Percentiles rank a stretch among this genome's conserved stretches.
Evolutionary conservation across 345 rosid species (phyloP).

Genomic region (Theobroma cacao): DNA sequence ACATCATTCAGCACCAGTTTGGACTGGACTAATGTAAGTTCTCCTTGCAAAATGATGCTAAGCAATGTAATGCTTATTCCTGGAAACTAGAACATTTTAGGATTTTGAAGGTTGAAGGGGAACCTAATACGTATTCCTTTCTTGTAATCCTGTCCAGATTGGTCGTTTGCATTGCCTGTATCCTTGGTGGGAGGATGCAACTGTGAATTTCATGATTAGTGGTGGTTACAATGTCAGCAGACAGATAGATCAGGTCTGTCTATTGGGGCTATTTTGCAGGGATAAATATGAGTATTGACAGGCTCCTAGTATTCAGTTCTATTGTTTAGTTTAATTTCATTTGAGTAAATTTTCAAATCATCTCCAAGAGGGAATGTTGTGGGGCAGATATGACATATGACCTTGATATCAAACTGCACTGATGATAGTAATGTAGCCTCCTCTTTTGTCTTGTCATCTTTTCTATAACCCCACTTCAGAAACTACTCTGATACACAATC

Average conservation of each 20-base stretch:
- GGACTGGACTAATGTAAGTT: slow-evolving; percentile 80
- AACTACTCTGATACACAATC: too few species aligned
- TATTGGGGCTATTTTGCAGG: not conserved
- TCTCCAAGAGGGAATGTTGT: not conserved
- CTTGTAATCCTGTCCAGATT: slow-evolving; percentile 40
- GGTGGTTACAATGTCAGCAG: slow-evolving; percentile 75
- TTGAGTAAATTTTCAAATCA: not conserved
- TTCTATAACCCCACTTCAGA: too few species aligned
- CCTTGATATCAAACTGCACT: too few species aligned
- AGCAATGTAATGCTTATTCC: not conserved
- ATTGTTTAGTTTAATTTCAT: too few species aligned
- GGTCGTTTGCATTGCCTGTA: slow-evolving; percentile 85
- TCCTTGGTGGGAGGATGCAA: slow-evolving; percentile 96
- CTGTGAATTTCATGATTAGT: slow-evolving; percentile 76
- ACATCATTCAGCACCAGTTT: slow-evolving; percentile 52
- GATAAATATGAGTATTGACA: not conserved
- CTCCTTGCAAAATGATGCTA: not conserved
- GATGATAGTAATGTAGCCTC: too few species aligned
- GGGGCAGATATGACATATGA: not conserved
- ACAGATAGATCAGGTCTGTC: slow-evolving; percentile 59
- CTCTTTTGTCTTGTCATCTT: too few species aligned
- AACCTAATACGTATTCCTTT: not conserved
- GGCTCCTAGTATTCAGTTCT: not conserved
- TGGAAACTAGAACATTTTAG: not conserved
- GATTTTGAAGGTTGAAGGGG: slow-evolving; percentile 5